Percentiles rank a stretch among this genome's conserved stretches.
phyloP scores from a whole-genome alignment of 805 yeast genomes.

The Lipomyces spencermartinsiae region DNA sequence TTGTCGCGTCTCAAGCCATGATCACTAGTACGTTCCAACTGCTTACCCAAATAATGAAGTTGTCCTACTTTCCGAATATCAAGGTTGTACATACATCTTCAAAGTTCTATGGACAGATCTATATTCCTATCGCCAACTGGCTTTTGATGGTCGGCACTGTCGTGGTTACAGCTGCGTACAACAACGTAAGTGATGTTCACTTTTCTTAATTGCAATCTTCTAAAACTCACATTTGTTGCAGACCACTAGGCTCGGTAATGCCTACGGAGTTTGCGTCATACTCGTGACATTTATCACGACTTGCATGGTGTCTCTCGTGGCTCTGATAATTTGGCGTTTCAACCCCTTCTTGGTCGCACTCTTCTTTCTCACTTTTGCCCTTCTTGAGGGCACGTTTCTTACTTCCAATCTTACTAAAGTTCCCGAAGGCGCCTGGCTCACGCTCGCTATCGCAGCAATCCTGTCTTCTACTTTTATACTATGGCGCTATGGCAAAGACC shows the following conservation, averaged over 20 bases:
- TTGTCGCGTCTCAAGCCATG: conserved; percentile 65
- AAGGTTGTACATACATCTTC: conserved; percentile 54
- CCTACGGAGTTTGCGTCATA: conserved; percentile 64
- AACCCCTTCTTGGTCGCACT: conserved; percentile 48
- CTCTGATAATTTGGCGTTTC: conserved; percentile 54
- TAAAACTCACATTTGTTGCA: not conserved
- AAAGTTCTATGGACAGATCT: conserved; percentile 55
- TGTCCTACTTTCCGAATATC: conserved; percentile 60
- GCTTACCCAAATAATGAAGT: conserved; percentile 56
- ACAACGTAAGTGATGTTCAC: conserved; percentile 41
- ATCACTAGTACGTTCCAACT: conserved; percentile 61
- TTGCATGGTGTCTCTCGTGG: conserved; percentile 52
- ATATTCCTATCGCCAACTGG: conserved; percentile 57
- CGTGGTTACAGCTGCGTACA: conserved; percentile 59
- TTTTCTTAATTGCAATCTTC: not conserved
- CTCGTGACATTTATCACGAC: conserved; percentile 61
- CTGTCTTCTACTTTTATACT: conserved; percentile 6
- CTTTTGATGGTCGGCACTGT: conserved; percentile 58
- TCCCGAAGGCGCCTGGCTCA: conserved; percentile 67
- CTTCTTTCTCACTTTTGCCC: conserved; percentile 48
- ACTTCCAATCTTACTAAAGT: conserved; percentile 58
- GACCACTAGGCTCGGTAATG: conserved; percentile 58
- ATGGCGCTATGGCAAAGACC: conserved; percentile 25
- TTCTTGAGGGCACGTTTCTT: conserved; percentile 45
- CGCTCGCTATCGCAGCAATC: conserved; percentile 46